Conservation (phyloP, 139 green algal species). For the Pseudopediastrum boryanum region DNA sequence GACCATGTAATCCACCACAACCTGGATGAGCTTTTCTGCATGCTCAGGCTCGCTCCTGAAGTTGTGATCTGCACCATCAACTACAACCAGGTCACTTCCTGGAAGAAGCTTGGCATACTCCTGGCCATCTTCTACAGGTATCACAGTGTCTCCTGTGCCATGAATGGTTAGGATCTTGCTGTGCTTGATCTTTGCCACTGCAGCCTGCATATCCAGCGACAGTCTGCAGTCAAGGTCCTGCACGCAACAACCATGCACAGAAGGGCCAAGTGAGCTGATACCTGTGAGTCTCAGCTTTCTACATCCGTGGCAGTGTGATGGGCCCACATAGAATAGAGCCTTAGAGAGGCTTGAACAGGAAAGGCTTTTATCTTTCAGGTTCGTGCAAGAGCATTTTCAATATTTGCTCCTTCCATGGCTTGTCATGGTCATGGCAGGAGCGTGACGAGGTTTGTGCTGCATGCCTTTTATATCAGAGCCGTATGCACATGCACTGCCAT, state of each 20-base stretch:
- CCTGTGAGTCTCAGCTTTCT: neutral
- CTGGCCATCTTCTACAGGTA: conserved; percentile 57
- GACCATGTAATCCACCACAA: conserved; percentile 8
- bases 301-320: neutral
- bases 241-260: neutral
- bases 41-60: conserved; percentile 30
- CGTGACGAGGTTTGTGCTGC: too few species aligned
- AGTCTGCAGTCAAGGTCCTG: conserved; percentile 50
- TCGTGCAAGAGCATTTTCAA: neutral
- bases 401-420: neutral
- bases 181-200: conserved; percentile 31
- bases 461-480: too few species aligned
- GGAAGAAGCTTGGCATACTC: conserved; percentile 27
- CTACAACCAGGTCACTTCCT: conserved; percentile 26
- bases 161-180: conserved; percentile 64
- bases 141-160: conserved; percentile 54
- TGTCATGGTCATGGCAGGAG: neutral
- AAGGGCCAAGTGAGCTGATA: neutral
- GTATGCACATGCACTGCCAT: too few species aligned
- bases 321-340: neutral
- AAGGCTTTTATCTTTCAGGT: neutral
- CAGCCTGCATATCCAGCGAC: conserved; percentile 45
- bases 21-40: neutral
- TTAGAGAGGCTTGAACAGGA: neutral
- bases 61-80: conserved; percentile 62